A percentile compares a stretch with the other conserved stretches of the same genome.
These are phyloP conservation scores for Podaxis pistillaris DNA, from an alignment of 768 basidiomycete species.

Conservation along the genomic window DNA sequence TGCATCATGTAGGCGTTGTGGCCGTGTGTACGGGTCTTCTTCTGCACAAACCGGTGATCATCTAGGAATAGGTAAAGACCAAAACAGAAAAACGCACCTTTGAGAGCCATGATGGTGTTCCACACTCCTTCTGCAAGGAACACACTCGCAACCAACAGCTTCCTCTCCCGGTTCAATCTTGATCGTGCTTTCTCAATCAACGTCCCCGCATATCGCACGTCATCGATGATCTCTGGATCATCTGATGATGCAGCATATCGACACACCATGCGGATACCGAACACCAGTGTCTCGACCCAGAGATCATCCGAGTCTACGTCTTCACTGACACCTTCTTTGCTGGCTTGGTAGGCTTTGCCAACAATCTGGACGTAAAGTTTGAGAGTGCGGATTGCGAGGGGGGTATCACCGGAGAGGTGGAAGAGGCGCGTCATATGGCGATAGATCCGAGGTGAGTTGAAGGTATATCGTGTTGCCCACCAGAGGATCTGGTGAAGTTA, in stretches of 20 bases:
- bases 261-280: conserved; percentile 78
- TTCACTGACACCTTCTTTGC: conserved; percentile 34
- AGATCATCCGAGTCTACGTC: conserved; percentile 63
- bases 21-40: conserved; percentile 61
- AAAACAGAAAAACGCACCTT: conserved; percentile 44
- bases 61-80: background rate
- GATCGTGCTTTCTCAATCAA: conserved; percentile 60
- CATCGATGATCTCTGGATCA: conserved; percentile 35
- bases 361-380: conserved; percentile 83
- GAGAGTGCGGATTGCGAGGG: conserved; percentile 72
- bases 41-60: conserved; percentile 38
- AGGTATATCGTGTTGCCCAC: conserved; percentile 93
- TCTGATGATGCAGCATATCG: conserved; percentile 33
- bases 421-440: conserved; percentile 82
- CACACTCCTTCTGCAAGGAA: conserved; percentile 74
- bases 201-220: conserved; percentile 59
- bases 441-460: conserved; percentile 84
- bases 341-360: conserved; percentile 75
- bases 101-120: conserved; percentile 62
- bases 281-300: conserved; percentile 78
- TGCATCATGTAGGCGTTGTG: conserved; percentile 55
- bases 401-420: conserved; percentile 55
- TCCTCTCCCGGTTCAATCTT: conserved; percentile 48
- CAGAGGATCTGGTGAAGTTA: conserved; percentile 62
- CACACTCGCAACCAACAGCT: conserved; percentile 56